These are phyloP conservation scores for Cryptosporidium sp. DNA, from an alignment of 169 alveolate genomes.

Conservation along the genomic window DNA sequence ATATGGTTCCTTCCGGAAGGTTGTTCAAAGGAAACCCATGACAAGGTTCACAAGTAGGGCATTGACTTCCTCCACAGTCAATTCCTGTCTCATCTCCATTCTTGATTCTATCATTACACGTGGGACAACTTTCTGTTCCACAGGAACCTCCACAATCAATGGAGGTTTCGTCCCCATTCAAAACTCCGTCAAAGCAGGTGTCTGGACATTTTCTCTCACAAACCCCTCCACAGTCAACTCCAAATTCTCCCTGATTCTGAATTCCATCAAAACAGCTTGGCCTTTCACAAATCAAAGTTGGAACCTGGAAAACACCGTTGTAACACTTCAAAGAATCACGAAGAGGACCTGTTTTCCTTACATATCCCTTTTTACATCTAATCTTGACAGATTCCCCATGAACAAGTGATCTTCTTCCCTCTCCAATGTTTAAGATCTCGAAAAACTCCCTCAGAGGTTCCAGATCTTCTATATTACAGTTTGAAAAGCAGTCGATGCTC, in stretches of 20 bases:
- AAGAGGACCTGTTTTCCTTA: constrained; percentile 62
- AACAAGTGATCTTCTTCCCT: constrained; percentile 3
- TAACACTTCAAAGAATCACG: constrained; percentile 29
- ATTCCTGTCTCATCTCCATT: constrained; percentile 74
- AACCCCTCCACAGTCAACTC: constrained; percentile 76
- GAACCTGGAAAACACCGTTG: constrained; percentile 57
- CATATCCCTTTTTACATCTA: constrained; percentile 63
- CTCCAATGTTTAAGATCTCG: constrained; percentile 24
- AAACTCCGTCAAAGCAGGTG: constrained; percentile 61
- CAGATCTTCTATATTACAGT: constrained; percentile 11
- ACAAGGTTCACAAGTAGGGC: constrained; percentile 66
- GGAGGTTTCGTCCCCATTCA: constrained; percentile 72
- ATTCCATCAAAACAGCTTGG: constrained; percentile 74
- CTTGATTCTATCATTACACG: constrained; percentile 43
- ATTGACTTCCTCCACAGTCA: constrained; percentile 74
- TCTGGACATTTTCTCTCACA: constrained; percentile 70
- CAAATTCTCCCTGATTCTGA: constrained; percentile 73
- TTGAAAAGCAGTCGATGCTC: constrained; percentile 35
- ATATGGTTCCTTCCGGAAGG: constrained; percentile 33
- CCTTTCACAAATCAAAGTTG: constrained; percentile 42
- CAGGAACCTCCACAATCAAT: constrained; percentile 72
- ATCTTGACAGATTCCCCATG: constrained; percentile 46
- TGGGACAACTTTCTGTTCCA: constrained; percentile 52
- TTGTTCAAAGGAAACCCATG: constrained; percentile 54
- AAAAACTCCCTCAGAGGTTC: constrained; percentile 27